phyloP scores from a whole-genome alignment of 352 stramenopile species.

The Elongisporangium undulatum region DNA sequence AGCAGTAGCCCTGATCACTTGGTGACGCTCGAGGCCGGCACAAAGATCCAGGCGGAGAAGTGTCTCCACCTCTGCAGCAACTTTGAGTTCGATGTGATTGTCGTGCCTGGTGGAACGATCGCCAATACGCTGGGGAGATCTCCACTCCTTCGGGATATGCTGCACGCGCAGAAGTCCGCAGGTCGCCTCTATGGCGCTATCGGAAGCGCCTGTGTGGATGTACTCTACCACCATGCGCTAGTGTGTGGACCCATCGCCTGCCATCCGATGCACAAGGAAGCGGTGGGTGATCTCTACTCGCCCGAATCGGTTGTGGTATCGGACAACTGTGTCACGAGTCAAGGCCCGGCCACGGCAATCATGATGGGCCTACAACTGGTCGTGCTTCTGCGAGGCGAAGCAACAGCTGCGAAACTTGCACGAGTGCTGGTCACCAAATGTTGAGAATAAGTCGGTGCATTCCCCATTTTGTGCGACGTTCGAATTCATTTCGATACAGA shows the following conservation, averaged over 20 bases:
- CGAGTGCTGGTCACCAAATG: too few relatives aligned
- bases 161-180: conserved; percentile 47
- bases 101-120: conserved; percentile 52
- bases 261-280: conserved; percentile 23
- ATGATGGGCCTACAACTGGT: conserved; percentile 50
- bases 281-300: conserved; percentile 45
- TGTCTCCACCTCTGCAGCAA: conserved; percentile 54
- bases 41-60: conserved; percentile 57
- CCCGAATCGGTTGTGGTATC: conserved; percentile 47
- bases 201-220: conserved; percentile 43
- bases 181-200: conserved; percentile 51
- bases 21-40: conserved; percentile 49
- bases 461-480: too few relatives aligned
- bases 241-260: conserved; percentile 42
- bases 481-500: too few relatives aligned
- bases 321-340: conserved; percentile 62
- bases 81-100: conserved; percentile 56
- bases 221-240: conserved; percentile 50
- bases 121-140: conserved; percentile 44
- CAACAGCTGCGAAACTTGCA: conserved; percentile 9
- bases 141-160: conserved; percentile 28
- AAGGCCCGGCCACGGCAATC: conserved; percentile 54
- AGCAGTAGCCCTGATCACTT: conserved; percentile 43
- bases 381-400: conserved; percentile 51
- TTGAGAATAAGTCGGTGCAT: too few relatives aligned